Percentiles rank a stretch among this genome's conserved stretches.
Conservation (phyloP, 169 alveolate genomes). For the Cyclospora cayetanensis region DNA sequence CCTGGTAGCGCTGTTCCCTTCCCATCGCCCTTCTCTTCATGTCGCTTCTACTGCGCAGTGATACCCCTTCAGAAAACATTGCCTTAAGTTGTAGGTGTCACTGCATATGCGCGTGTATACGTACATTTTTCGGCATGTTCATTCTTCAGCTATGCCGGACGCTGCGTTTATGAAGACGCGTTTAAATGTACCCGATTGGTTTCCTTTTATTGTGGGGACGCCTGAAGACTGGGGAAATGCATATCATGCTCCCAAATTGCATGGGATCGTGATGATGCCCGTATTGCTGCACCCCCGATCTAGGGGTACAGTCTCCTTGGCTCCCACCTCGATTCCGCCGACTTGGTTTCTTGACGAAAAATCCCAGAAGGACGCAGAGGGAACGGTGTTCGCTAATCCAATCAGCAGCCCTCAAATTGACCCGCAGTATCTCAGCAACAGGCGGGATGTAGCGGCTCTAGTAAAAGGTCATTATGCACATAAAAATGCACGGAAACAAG, state of each 20-base stretch:
- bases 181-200: not conserved
- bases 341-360: not conserved
- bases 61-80: no score
- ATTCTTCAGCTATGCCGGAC: not conserved
- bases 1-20: no score
- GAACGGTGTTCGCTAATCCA: not conserved
- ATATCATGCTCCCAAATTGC: not conserved
- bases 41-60: no score
- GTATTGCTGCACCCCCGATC: constrained; percentile 17
- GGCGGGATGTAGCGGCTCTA: not conserved
- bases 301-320: not conserved
- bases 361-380: not conserved
- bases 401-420: not conserved
- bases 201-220: not conserved
- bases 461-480: not conserved
- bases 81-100: no score
- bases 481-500: no score
- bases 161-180: not conserved
- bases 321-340: not conserved
- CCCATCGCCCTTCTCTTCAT: no score
- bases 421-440: not conserved
- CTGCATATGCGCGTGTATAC: no score
- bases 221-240: not conserved
- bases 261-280: not conserved
- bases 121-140: no score